Base-by-base conservation (phyloP, 2,329 filamentous ascomycete species). In the Neopestalotiopsis sp. region DNA sequence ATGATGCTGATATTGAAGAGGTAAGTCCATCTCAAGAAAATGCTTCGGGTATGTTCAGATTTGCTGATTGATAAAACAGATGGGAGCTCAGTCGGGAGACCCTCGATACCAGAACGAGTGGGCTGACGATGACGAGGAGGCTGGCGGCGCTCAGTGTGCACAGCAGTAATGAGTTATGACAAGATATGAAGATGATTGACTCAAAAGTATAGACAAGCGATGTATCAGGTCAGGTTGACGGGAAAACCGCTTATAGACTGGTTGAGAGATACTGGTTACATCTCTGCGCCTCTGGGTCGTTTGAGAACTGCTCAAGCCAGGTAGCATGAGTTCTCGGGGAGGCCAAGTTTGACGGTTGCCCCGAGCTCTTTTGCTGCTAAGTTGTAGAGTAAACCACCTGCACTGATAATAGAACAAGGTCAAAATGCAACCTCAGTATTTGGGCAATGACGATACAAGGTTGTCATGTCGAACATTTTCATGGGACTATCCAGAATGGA, bases 1-100 rank as follows among this genome's bases (percentile, higher is more conserved):
- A 89, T n/a, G 89, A 95, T 72, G 94, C 90, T 3, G 91, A 94
- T 75, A 88, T 97, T 74, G 94, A 98, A 65, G 90, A 94, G 76
- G 90, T 91, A 80, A 81, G 86, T 82, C 2, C 6, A 28, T 28
- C 13, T 17, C 66, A 17, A 45, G 28, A 12, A 14, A 42, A 42
- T 61, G 45, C 66, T 58, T 12, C 32, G 4, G 10, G 24, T 6
- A 24, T 63, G 24, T 40, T 13, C 10, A 4, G 3, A 4, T 5
- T 70, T 71, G 69, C 78, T 82, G 74, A 82, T 71, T 63, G 65
- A 62, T 6, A 64, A 20, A 38, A 38, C 69, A 91, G 84, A 94
- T 94, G 85, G 93, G 93, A 63, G 91, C 90, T 65, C 89, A 88
- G 72, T 90, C 90, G 2, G 90, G 88, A 67, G 92, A 94, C 75